These are phyloP conservation scores for Podaxis mareebaensis DNA, from an alignment of 768 basidiomycete species.

Conservation along the genomic window DNA sequence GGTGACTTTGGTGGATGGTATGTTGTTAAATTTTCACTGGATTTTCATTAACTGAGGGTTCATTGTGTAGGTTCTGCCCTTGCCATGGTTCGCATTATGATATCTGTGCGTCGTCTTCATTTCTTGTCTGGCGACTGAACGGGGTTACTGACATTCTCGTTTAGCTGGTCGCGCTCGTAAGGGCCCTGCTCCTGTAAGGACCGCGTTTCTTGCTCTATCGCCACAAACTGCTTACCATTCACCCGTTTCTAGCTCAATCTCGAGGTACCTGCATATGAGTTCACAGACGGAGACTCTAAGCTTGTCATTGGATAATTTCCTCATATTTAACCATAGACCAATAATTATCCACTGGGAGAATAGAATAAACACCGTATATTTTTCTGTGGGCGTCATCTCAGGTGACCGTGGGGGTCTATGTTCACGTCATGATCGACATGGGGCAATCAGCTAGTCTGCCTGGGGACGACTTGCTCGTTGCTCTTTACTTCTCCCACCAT, in stretches of 20 bases:
- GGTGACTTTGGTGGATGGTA: conserved; percentile 98
- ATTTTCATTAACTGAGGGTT: conserved; percentile 8
- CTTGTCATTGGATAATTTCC: conserved; percentile 74
- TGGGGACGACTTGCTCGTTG: background rate
- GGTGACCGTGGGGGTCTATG: conserved; percentile 6
- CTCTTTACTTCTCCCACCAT: background rate
- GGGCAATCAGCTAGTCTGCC: background rate
- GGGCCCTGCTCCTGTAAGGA: conserved; percentile 90
- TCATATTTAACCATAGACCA: conserved; percentile 18
- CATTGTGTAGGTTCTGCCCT: conserved; percentile 77
- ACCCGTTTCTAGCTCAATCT: conserved; percentile 71
- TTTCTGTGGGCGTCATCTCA: conserved; percentile 5
- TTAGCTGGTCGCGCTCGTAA: conserved; percentile 92
- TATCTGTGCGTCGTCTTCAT: conserved; percentile 64
- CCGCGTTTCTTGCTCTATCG: background rate
- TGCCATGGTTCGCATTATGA: conserved; percentile 99
- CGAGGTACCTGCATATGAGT: conserved; percentile 86
- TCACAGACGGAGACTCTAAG: conserved; percentile 87
- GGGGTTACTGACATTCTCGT: conserved; percentile 16
- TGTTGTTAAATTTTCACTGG: conserved; percentile 26
- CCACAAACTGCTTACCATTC: conserved; percentile 16
- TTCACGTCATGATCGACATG: background rate
- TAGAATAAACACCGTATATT: conserved; percentile 17
- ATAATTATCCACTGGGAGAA: conserved; percentile 14
- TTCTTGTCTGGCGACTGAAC: conserved; percentile 6